Base-by-base conservation (phyloP, 345 rosid species). In the Geranium rotundifolium region DNA sequence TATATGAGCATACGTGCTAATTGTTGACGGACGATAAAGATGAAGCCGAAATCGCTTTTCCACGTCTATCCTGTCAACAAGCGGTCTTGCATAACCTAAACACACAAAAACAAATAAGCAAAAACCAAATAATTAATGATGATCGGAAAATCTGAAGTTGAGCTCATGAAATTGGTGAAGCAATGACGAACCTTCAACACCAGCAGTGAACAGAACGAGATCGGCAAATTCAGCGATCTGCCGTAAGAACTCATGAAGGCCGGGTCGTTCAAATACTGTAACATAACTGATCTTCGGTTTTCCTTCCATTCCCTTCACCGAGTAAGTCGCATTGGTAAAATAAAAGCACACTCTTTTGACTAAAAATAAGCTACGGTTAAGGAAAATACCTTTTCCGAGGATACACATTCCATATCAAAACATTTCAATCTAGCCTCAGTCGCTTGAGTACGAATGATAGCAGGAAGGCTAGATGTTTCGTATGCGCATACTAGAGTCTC, bases 401-500 rank as follows among this genome's bases (percentile, higher is more conserved):
- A 82, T 3, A 78, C 46, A 8, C 83, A 82, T 66, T 84, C 85
- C 73, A 82, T 62, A 64, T 81, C 83, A 76, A 84, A 84, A 81
- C 84, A 84, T 69, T 80, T 80, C 74, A 82, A 74, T 17, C 86
- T 84, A 61, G 83, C 77, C 67, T 80, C 80, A 12, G 67, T 68
- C 59, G 85, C 86, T 75, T 82, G 83, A 68, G 68, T 46, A 39
- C 75, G 76, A 7, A 82, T 62, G 60, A 19, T 49, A 50, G 69
- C 69, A 4, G 86, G 83, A 76, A 82, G 76, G 62, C 77, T 78
- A 56, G 86, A 69, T 7, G 84, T 75, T 68, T 82, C 89, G 19
- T 82, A 84, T 16, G 89, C 80, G 76, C 86, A 84, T 4, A 84
- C 79, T 52, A 84, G 71, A 56, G 86, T 84, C 77, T 84, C 89